Evolutionary conservation across 176 grass and related monocot genomes (phyloP), one percentile per base, ranked within the genome.

Genomic region (Ananas comosus): DNA sequence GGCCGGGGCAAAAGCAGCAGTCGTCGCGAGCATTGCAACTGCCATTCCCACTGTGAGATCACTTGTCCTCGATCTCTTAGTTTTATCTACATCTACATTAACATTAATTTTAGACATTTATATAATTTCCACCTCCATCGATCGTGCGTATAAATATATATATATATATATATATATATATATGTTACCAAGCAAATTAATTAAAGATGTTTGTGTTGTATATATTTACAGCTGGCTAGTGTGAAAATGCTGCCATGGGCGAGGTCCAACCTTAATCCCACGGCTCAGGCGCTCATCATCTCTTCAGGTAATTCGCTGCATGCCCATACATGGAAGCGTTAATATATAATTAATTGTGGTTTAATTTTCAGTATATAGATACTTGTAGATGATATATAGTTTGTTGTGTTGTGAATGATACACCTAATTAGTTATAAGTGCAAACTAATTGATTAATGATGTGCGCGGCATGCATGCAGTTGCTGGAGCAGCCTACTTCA

Each of bases 161-260:
- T n/a, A n/a, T n/a, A n/a, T n/a, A n/a, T n/a, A n/a, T n/a, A n/a
- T n/a, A n/a, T n/a, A n/a, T n/a, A n/a, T n/a, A n/a, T n/a, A n/a
- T n/a, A n/a, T n/a, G n/a, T n/a, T n/a, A 27, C 25, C 25, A 2
- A 27, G 25, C 2, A 27, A 27, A 27, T 27, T 27, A 27, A 2
- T 27, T 27, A 27, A 27, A 27, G 25, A 27, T 2, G 17, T 59
- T 50, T 17, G 11, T n/a, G 51, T 75, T 75, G 29, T 65, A 64
- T 21, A 17, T 6, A 64, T 9, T 64, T 64, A 4, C 66, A 95
- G 87, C 12, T 95, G 33, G 87, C 91, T n/a, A 95, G 87, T 49
- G 91, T 90, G 50, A 56, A 84, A 74, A 95, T 95, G 91, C 72
- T 87, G 12, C 83, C 87, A 6, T 95, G 86, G 87, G 91, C 87